Percentiles rank a stretch among this genome's conserved stretches.
These are phyloP conservation scores for Conoideocrella luteorostrata DNA, from an alignment of 2,329 filamentous ascomycete species.

Conservation along the genomic window DNA sequence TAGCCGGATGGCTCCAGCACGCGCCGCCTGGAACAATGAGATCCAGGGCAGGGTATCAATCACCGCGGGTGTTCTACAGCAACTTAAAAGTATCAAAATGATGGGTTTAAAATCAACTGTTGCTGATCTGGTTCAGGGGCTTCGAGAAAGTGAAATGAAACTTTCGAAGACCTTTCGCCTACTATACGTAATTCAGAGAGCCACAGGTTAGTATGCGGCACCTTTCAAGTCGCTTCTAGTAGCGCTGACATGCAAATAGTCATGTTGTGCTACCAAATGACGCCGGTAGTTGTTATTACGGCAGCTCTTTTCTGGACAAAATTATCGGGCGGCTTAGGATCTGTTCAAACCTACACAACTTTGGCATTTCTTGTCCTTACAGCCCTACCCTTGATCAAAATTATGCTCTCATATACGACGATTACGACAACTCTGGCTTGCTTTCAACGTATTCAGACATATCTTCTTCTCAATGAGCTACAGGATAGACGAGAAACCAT, in stretches of 20 bases:
- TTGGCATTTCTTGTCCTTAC: conserved; percentile 11
- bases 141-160: conserved; percentile 13
- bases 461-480: conserved; percentile 8
- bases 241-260: not conserved
- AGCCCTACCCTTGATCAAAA: conserved; percentile 4
- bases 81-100: conserved; percentile 31
- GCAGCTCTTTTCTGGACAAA: conserved; percentile 12
- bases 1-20: conserved; percentile 33
- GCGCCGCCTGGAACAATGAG: conserved; percentile 24
- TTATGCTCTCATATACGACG: conserved; percentile 7
- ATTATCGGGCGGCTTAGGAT: conserved; percentile 1
- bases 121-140: conserved; percentile 7
- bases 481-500: conserved; percentile 13
- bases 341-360: conserved; percentile 10
- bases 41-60: conserved; percentile 24
- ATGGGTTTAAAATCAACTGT: conserved; percentile 20
- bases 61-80: conserved; percentile 22
- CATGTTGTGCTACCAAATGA: conserved; percentile 6
- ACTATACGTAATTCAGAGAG: conserved; percentile 6
- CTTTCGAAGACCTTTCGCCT: conserved; percentile 7
- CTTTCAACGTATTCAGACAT: conserved; percentile 11
- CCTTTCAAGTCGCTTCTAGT: not conserved
- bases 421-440: conserved; percentile 8
- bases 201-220: conserved; percentile 4
- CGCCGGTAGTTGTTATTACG: conserved; percentile 11